A percentile compares a stretch with the other conserved stretches of the same genome.
phyloP scores from a whole-genome alignment of 768 basidiomycete species.

The Phlebiopsis flavidoalba region DNA sequence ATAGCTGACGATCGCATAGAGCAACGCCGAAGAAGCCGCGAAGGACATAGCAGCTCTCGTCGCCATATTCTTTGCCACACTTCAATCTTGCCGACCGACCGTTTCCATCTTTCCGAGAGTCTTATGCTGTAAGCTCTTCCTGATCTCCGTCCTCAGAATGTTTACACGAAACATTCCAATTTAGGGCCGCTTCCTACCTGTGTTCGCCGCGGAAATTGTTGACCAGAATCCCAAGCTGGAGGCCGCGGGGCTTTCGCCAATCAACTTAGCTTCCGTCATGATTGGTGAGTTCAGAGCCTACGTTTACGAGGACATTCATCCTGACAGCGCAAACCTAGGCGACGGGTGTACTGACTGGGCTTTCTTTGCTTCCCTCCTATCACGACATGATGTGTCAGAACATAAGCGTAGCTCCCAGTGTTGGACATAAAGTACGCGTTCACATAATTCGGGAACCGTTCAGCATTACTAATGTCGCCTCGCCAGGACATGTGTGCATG shows the following conservation, averaged over 20 bases:
- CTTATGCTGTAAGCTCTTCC: conserved; percentile 38
- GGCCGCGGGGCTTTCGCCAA: conserved; percentile 42
- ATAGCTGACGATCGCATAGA: conserved; percentile 31
- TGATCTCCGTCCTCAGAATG: background rate
- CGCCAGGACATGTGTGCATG: conserved; percentile 33
- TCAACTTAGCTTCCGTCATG: conserved; percentile 44
- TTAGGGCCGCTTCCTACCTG: conserved; percentile 49
- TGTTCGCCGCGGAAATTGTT: conserved; percentile 43
- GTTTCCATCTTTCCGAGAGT: conserved; percentile 36
- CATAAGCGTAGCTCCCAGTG: conserved; percentile 41
- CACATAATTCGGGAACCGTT: background rate
- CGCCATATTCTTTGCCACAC: conserved; percentile 63
- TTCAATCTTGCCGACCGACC: conserved; percentile 63
- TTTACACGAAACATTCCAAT: background rate
- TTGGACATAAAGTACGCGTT: conserved; percentile 37
- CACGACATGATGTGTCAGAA: conserved; percentile 49
- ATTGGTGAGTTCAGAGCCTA: conserved; percentile 35
- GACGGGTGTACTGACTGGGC: conserved; percentile 39
- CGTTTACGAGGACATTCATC: conserved; percentile 2
- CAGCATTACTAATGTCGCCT: background rate
- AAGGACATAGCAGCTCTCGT: conserved; percentile 65
- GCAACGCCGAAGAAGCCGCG: conserved; percentile 60
- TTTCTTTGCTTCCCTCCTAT: conserved; percentile 34
- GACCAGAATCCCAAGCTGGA: conserved; percentile 40
- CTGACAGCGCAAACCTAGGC: conserved; percentile 16